Conservation (phyloP, 495 filamentous ascomycete species). For the Tricharina praecox region DNA sequence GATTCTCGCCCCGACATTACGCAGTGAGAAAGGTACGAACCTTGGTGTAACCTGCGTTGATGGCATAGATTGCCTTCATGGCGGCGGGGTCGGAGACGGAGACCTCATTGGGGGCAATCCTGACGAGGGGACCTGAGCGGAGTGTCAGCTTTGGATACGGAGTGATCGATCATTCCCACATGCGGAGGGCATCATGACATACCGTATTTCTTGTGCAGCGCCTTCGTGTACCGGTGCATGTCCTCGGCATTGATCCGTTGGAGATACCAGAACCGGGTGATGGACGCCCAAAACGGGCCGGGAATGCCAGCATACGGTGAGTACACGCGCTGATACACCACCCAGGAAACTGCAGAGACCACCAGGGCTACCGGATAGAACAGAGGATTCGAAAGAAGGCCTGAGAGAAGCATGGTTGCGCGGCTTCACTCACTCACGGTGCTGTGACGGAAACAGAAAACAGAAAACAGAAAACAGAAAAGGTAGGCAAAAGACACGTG, state of each 20-base stretch:
- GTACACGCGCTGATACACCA: slow-evolving; percentile 1
- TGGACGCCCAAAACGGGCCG: slow-evolving; percentile 2
- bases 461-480: not conserved
- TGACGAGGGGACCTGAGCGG: slow-evolving; percentile 16
- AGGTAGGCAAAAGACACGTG: slow-evolving; percentile 1
- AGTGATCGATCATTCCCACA: no score
- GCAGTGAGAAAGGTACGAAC: not conserved
- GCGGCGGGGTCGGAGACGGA: slow-evolving; percentile 23
- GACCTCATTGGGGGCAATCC: slow-evolving; percentile 25
- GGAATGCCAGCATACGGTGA: slow-evolving; percentile 4
- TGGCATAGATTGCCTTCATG: slow-evolving; percentile 18
- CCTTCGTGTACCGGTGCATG: slow-evolving; percentile 5
- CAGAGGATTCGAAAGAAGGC: slow-evolving; percentile 2
- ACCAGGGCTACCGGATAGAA: slow-evolving; percentile 4
- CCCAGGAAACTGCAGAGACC: not conserved
- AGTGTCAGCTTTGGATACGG: no score
- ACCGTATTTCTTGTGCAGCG: slow-evolving; percentile 19
- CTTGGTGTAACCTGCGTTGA: slow-evolving; percentile 6
- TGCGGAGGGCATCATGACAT: not conserved
- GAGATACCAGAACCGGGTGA: slow-evolving; percentile 6
- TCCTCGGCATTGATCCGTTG: slow-evolving; percentile 4
- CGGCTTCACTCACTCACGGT: not conserved
- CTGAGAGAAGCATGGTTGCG: slow-evolving; percentile 2
- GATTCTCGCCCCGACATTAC: no score
- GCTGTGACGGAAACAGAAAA: not conserved